These are phyloP conservation scores for Lactarius tabidus DNA, from an alignment of 768 basidiomycete genomes.

Conservation along the genomic window DNA sequence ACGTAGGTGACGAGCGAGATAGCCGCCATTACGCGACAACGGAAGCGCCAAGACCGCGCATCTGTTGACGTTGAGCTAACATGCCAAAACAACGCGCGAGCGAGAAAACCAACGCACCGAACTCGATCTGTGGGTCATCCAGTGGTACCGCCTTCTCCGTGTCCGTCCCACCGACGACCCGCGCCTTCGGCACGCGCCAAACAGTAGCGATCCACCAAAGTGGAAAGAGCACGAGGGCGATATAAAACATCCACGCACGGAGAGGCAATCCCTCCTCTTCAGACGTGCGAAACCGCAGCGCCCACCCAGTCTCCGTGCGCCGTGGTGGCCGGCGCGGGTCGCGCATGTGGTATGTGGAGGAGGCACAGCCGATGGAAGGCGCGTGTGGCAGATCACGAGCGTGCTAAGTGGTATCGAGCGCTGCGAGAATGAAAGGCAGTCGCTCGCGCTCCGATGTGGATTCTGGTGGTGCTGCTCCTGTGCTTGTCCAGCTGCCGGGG, in stretches of 20 bases:
- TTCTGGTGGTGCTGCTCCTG: conserved; percentile 3
- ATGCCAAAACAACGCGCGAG: background rate
- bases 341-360: too few species aligned
- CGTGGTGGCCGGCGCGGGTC: too few species aligned
- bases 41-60: conserved; percentile 66
- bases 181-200: conserved; percentile 56
- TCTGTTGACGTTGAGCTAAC: conserved; percentile 40
- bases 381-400: conserved; percentile 74
- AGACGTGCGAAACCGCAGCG: conserved; percentile 50
- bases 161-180: too few species aligned
- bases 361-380: conserved; percentile 52
- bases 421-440: conserved; percentile 48
- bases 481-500: conserved; percentile 2
- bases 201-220: conserved; percentile 62
- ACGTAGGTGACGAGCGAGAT: conserved; percentile 69
- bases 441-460: conserved; percentile 13
- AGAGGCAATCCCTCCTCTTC: conserved; percentile 49
- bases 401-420: conserved; percentile 81
- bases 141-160: conserved; percentile 67
- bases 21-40: conserved; percentile 69
- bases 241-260: conserved; percentile 76
- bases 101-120: conserved; percentile 48
- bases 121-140: conserved; percentile 77
- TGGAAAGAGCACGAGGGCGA: conserved; percentile 60
- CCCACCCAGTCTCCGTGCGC: conserved; percentile 58